These are phyloP conservation scores for Talaromyces trachyspermus DNA, from an alignment of 495 filamentous ascomycete genomes.

Conservation along the genomic window DNA sequence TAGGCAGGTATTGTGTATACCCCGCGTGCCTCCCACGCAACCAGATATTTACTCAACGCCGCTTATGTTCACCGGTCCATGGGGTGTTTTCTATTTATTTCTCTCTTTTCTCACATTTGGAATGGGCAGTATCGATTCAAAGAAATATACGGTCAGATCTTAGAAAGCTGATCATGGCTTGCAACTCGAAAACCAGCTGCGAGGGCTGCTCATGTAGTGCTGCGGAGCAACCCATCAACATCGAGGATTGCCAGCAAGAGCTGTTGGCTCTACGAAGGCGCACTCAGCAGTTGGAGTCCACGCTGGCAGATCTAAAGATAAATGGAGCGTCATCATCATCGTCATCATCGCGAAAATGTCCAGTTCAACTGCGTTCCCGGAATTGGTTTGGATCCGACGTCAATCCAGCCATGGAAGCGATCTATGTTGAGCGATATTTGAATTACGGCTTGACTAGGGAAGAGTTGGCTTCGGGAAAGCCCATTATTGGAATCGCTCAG, in stretches of 20 bases:
- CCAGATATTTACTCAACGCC: too few relatives aligned
- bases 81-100: too few relatives aligned
- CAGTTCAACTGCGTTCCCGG: conserved; percentile 36
- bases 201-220: conserved; percentile 27
- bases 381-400: conserved; percentile 40
- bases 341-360: conserved; percentile 2
- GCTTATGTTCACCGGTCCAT: too few relatives aligned
- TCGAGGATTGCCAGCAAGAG: conserved; percentile 35
- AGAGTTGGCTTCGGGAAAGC: conserved; percentile 46
- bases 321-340: conserved; percentile 6
- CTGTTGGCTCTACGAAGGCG: conserved; percentile 29
- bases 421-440: conserved; percentile 50
- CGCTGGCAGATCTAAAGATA: conserved; percentile 17
- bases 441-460: conserved; percentile 49
- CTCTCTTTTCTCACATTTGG: too few relatives aligned
- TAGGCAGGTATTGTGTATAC: too few relatives aligned
- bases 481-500: conserved; percentile 52
- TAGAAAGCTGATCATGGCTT: conserved; percentile 4
- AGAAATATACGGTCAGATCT: too few relatives aligned
- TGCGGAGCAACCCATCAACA: conserved; percentile 14
- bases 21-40: too few relatives aligned
- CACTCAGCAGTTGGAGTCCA: conserved; percentile 30
- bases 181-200: conserved; percentile 7
- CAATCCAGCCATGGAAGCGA: conserved; percentile 42
- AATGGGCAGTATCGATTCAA: too few relatives aligned